These are phyloP conservation scores for Aureobasidium sp. DNA, from an alignment of 2,329 filamentous ascomycete species.

Conservation along the genomic window DNA sequence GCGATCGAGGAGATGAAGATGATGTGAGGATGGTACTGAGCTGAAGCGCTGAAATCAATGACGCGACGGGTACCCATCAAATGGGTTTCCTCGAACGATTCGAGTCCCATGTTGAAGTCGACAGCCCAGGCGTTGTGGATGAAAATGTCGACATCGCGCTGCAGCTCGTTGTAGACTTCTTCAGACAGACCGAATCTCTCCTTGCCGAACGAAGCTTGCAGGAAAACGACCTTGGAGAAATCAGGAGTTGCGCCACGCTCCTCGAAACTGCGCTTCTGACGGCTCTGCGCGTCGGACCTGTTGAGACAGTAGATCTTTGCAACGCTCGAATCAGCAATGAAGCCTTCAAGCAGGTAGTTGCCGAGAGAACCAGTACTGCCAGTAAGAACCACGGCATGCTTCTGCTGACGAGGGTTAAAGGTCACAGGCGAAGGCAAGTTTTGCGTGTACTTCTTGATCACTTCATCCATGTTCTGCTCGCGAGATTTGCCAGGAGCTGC, in stretches of 20 bases:
- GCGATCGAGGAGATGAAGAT: constrained; percentile 36
- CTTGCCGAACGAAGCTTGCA: constrained; percentile 23
- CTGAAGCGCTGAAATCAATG: constrained; percentile 24
- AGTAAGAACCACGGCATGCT: constrained; percentile 29
- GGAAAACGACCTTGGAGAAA: constrained; percentile 24
- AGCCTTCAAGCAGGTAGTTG: constrained; percentile 27
- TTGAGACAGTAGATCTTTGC: constrained; percentile 29
- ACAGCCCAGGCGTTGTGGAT: constrained; percentile 36
- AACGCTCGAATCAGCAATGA: constrained; percentile 25
- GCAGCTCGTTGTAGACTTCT: constrained; percentile 22
- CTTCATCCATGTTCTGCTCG: constrained; percentile 24
- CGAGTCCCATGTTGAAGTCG: constrained; percentile 32
- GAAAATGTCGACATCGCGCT: constrained; percentile 24
- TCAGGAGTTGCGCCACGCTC: constrained; percentile 22
- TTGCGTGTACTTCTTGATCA: constrained; percentile 28
- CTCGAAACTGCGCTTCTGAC: constrained; percentile 23
- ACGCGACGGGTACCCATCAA: constrained; percentile 26
- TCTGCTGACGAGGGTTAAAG: constrained; percentile 5
- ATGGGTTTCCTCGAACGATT: constrained; percentile 28
- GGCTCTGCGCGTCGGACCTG: constrained; percentile 22
- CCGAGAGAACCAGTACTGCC: constrained; percentile 33
- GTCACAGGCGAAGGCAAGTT: constrained; percentile 18
- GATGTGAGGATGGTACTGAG: constrained; percentile 25
- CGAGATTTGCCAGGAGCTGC: constrained; percentile 15
- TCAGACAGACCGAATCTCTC: constrained; percentile 24